These are phyloP conservation scores for Shiraia bambusicola DNA, from an alignment of 2,329 filamentous ascomycete species.

Conservation along the genomic window DNA sequence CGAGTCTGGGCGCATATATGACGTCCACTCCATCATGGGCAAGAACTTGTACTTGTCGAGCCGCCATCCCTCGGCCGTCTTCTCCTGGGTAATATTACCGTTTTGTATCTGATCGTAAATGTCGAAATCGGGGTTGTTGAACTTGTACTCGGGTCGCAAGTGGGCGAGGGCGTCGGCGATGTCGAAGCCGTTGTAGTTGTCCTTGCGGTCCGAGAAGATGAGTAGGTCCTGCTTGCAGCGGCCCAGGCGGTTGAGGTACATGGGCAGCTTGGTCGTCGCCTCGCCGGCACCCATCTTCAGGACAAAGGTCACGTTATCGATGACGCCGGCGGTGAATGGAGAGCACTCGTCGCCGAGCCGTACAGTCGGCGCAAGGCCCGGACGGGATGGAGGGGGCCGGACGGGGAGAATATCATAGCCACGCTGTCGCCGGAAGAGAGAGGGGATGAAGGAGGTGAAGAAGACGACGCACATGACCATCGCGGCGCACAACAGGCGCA, in stretches of 20 bases:
- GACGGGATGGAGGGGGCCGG: conserved; percentile 23
- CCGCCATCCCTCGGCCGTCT: conserved; percentile 55
- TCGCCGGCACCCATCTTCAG: conserved; percentile 62
- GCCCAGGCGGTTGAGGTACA: conserved; percentile 57
- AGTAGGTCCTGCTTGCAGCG: conserved; percentile 58
- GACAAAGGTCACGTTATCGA: conserved; percentile 55
- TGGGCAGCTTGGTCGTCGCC: conserved; percentile 57
- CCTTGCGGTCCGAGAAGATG: conserved; percentile 61
- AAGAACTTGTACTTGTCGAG: conserved; percentile 62
- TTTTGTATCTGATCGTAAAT: conserved; percentile 53
- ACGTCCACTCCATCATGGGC: conserved; percentile 56
- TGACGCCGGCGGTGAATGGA: conserved; percentile 34
- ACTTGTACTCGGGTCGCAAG: conserved; percentile 44
- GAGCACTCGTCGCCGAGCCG: conserved; percentile 36
- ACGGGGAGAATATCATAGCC: conserved; percentile 36
- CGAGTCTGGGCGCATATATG: conserved; percentile 36
- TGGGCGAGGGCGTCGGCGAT: conserved; percentile 52
- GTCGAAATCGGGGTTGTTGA: conserved; percentile 53
- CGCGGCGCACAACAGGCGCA: conserved; percentile 37
- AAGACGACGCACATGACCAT: conserved; percentile 26
- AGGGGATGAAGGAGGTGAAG: conserved; percentile 22
- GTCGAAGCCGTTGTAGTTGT: conserved; percentile 52
- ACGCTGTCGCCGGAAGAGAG: conserved; percentile 28
- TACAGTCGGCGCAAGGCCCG: conserved; percentile 22
- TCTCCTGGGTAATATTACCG: conserved; percentile 37